These are phyloP conservation scores for Macadamia integrifolia DNA, from an alignment of 164 flowering plant species.

Conservation along the genomic window DNA sequence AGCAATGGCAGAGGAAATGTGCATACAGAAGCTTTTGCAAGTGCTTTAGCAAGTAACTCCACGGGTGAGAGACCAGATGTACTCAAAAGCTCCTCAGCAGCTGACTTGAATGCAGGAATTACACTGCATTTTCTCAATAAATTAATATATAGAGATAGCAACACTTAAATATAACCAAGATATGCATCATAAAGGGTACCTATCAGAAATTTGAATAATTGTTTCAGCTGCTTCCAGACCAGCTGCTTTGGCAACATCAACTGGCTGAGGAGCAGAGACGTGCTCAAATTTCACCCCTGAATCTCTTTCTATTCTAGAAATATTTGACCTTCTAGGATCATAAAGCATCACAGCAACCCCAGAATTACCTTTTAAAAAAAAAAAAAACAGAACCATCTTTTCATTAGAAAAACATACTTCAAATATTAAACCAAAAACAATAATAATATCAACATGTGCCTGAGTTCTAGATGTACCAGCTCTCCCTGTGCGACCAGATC, in stretches of 20 bases:
- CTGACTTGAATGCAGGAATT: slow-evolving; percentile 77
- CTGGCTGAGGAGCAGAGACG: slow-evolving; percentile 76
- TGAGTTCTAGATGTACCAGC: slow-evolving; percentile 45
- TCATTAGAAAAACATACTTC: slow-evolving; percentile 2
- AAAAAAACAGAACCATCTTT: neutral
- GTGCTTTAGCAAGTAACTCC: slow-evolving; percentile 89
- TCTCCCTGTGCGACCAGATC: slow-evolving; percentile 97
- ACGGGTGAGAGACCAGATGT: slow-evolving; percentile 62
- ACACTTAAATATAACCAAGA: neutral
- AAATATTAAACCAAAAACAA: neutral
- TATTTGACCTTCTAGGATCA: slow-evolving; percentile 70
- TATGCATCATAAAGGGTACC: slow-evolving; percentile 34
- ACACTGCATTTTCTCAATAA: slow-evolving; percentile 49
- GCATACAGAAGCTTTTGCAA: slow-evolving; percentile 86
- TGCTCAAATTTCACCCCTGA: slow-evolving; percentile 95
- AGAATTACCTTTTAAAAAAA: slow-evolving; percentile 45
- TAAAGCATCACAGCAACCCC: slow-evolving; percentile 93
- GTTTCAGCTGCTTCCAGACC: slow-evolving; percentile 72
- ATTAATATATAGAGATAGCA: neutral
- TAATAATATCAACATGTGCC: neutral
- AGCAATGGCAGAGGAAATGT: neutral
- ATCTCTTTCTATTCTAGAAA: slow-evolving; percentile 75
- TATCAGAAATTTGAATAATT: slow-evolving; percentile 63
- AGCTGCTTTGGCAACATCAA: slow-evolving; percentile 82
- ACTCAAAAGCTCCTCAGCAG: slow-evolving; percentile 73